Conservation (phyloP, 345 rosid genomes). For the Arabidopsis arenosa region DNA sequence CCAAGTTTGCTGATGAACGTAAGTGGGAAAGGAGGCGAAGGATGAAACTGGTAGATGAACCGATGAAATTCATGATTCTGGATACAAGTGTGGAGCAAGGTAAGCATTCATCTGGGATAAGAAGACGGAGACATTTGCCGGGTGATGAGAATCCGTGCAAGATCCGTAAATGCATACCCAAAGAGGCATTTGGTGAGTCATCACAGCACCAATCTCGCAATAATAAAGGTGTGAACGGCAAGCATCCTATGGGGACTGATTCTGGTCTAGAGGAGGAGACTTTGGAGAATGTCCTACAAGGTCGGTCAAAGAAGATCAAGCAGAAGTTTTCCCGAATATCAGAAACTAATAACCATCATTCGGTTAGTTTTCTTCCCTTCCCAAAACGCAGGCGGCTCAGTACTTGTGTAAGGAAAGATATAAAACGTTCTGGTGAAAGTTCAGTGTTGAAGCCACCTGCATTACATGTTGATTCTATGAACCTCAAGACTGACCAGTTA, state of each 20-base stretch:
- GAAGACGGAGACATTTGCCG: constrained; percentile 50
- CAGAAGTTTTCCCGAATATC: constrained; percentile 50
- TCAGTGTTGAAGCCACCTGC: constrained; percentile 30
- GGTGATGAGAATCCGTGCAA: constrained; percentile 22
- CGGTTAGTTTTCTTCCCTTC: constrained; percentile 47
- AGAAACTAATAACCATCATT: constrained; percentile 40
- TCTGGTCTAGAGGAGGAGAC: constrained; percentile 35
- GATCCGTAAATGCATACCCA: not conserved
- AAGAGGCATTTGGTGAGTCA: not conserved
- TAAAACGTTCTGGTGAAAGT: constrained; percentile 38
- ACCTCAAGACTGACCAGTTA: constrained; percentile 29
- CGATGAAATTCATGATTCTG: constrained; percentile 53
- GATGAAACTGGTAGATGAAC: constrained; percentile 39
- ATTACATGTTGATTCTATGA: constrained; percentile 21
- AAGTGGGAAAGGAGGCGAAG: constrained; percentile 24
- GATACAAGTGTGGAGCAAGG: constrained; percentile 57
- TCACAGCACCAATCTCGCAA: not conserved
- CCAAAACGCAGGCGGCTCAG: constrained; percentile 58
- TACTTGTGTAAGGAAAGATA: constrained; percentile 56
- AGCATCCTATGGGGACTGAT: constrained; percentile 21
- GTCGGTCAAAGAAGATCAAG: constrained; percentile 47
- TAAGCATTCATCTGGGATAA: constrained; percentile 45
- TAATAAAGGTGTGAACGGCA: not conserved
- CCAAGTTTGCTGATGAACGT: constrained; percentile 14
- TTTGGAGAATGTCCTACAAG: constrained; percentile 43